These are phyloP conservation scores for Penicillium arizonense DNA, from an alignment of 495 filamentous ascomycete genomes.

Conservation along the genomic window DNA sequence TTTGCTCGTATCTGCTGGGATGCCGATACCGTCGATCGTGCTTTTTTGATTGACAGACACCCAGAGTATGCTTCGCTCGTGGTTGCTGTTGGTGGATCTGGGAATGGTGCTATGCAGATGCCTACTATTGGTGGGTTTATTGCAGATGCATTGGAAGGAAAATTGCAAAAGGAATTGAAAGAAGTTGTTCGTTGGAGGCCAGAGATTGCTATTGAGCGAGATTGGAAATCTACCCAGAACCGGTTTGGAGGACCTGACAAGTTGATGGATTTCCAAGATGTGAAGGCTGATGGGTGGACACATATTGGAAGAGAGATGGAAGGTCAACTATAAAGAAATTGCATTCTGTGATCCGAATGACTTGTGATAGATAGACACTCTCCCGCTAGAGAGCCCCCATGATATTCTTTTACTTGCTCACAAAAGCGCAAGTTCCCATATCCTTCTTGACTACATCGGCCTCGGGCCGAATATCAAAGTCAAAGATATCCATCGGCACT, in stretches of 20 bases:
- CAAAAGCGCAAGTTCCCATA: slow-evolving; percentile 77
- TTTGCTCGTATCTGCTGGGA: slow-evolving; percentile 56
- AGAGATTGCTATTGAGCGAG: slow-evolving; percentile 41
- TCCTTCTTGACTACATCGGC: slow-evolving; percentile 62
- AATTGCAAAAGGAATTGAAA: slow-evolving; percentile 34
- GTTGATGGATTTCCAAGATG: slow-evolving; percentile 48
- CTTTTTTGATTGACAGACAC: slow-evolving; percentile 48
- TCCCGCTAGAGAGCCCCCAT: too few relatives aligned
- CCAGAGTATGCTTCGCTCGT: slow-evolving; percentile 40
- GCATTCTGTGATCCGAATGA: too few relatives aligned
- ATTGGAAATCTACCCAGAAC: slow-evolving; percentile 51
- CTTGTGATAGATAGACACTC: background rate
- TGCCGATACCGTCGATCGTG: slow-evolving; percentile 50
- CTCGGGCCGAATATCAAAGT: slow-evolving; percentile 83
- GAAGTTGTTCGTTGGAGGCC: slow-evolving; percentile 51
- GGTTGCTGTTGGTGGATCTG: slow-evolving; percentile 50
- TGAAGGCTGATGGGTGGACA: slow-evolving; percentile 39
- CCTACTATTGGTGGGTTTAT: slow-evolving; percentile 49
- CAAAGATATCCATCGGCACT: slow-evolving; percentile 92
- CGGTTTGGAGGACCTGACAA: slow-evolving; percentile 42
- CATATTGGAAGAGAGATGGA: slow-evolving; percentile 8
- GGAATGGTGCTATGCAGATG: slow-evolving; percentile 51
- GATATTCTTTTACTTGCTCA: slow-evolving; percentile 38
- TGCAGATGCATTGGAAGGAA: slow-evolving; percentile 44
- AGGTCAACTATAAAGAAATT: slow-evolving; percentile 1